Evolutionary conservation across 352 stramenopile genomes (phyloP).

Genomic region (Pythium oligandrum): DNA sequence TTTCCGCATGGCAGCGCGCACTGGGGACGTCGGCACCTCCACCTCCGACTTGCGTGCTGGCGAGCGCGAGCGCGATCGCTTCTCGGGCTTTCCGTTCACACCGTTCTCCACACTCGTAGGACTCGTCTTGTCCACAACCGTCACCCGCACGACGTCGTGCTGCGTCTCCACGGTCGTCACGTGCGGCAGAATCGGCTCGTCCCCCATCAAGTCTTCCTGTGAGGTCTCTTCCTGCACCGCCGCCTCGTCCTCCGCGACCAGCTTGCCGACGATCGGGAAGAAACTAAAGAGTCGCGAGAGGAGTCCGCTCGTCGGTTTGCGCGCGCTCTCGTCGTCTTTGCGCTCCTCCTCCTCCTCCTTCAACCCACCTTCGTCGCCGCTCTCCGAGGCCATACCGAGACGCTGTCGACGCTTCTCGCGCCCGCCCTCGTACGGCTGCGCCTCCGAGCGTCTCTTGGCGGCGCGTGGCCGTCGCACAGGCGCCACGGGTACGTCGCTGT

Average conservation of each 20-base stretch:
- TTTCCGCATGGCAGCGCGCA: not conserved
- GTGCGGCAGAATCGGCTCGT: conserved; percentile 2
- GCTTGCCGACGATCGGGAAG: conserved; percentile 56
- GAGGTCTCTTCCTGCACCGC: conserved; percentile 5
- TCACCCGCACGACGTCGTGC: not conserved
- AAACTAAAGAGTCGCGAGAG: conserved; percentile 62
- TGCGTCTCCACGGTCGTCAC: not conserved
- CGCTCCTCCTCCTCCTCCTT: not conserved
- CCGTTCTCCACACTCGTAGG: not conserved
- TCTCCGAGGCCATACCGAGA: conserved; percentile 23
- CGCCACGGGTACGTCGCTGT: conserved; percentile 8
- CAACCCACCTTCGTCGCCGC: conserved; percentile 12
- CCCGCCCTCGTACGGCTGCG: conserved; percentile 16
- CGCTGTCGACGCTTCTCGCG: conserved; percentile 4
- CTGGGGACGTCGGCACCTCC: conserved; percentile 1
- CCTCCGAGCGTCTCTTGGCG: conserved; percentile 8
- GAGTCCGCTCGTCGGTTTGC: conserved; percentile 14
- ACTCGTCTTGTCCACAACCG: not conserved
- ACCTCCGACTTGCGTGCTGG: not conserved
- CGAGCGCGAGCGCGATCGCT: not conserved
- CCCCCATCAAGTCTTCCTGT: conserved; percentile 2
- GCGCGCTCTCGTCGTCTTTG: conserved; percentile 5
- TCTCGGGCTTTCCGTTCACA: not conserved
- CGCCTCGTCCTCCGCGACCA: conserved; percentile 33
- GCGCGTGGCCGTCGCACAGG: conserved; percentile 2